Percentiles rank a stretch among this genome's conserved stretches.
Conservation (phyloP, 768 basidiomycete genomes). For the Tephrocybe sp. region DNA sequence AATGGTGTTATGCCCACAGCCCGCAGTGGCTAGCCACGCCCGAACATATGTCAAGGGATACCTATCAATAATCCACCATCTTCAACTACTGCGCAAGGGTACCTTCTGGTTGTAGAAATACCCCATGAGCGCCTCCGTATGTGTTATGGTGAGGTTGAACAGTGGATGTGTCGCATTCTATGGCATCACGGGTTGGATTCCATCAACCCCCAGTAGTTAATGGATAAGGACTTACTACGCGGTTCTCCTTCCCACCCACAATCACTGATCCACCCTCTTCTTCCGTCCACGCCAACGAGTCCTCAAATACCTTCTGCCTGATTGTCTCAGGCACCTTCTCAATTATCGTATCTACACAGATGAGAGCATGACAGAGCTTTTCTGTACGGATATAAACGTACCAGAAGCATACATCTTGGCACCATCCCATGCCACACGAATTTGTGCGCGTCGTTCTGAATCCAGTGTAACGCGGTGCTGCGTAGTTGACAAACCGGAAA, state of each 20-base stretch:
- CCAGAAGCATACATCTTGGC: background rate
- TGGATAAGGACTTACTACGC: conserved; percentile 49
- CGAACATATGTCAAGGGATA: too few species aligned
- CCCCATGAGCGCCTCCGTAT: conserved; percentile 62
- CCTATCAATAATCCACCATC: too few species aligned
- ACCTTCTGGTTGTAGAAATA: conserved; percentile 68
- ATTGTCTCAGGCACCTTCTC: conserved; percentile 25
- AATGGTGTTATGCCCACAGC: too few species aligned
- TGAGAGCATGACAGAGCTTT: conserved; percentile 18
- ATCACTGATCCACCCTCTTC: conserved; percentile 55
- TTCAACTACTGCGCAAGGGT: conserved; percentile 27
- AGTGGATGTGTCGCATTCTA: conserved; percentile 84
- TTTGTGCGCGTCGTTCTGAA: conserved; percentile 26
- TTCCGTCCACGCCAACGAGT: conserved; percentile 63
- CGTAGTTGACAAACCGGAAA: conserved; percentile 84
- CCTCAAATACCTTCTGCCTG: conserved; percentile 42
- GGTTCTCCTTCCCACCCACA: conserved; percentile 60
- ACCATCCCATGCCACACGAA: conserved; percentile 38
- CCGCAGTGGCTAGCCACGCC: too few species aligned
- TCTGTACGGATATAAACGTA: background rate
- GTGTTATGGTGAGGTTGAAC: conserved; percentile 71
- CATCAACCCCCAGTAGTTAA: background rate
- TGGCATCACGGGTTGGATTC: background rate
- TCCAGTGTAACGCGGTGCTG: conserved; percentile 74
- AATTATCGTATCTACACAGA: conserved; percentile 27